These are phyloP conservation scores for Fomitopsis serialis DNA, from an alignment of 768 basidiomycete genomes.

Conservation along the genomic window DNA sequence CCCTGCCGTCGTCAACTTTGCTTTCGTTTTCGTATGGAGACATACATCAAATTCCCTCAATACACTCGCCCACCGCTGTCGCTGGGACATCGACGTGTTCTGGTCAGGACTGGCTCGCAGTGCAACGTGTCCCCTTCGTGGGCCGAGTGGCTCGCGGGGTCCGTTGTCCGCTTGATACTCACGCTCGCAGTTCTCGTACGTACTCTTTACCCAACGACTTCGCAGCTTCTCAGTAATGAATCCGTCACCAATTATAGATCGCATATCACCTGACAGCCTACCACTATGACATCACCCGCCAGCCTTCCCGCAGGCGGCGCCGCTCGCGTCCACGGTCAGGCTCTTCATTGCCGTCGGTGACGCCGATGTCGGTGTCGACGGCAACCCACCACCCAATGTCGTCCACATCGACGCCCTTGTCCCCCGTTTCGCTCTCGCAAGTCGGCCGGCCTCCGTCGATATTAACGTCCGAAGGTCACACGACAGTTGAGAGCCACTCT, in stretches of 20 bases:
- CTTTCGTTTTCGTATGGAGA: constrained; percentile 50
- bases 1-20: constrained; percentile 52
- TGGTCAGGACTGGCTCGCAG: constrained; percentile 43
- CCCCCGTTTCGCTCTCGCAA: constrained; percentile 4
- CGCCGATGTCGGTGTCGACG: constrained; percentile 7
- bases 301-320: constrained; percentile 15
- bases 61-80: constrained; percentile 41
- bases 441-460: constrained; percentile 7
- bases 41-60: constrained; percentile 31
- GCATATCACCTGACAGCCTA: constrained; percentile 21
- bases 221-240: neutral
- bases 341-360: constrained; percentile 11
- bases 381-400: constrained; percentile 16
- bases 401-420: constrained; percentile 6
- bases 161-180: constrained; percentile 46
- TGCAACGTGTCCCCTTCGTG: constrained; percentile 34
- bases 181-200: constrained; percentile 52
- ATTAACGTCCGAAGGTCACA: constrained; percentile 7
- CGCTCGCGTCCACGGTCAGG: constrained; percentile 14
- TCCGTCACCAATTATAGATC: constrained; percentile 7
- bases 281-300: constrained; percentile 20
- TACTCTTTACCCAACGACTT: constrained; percentile 7
- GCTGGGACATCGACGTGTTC: constrained; percentile 59
- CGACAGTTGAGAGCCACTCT: constrained; percentile 9
- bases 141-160: constrained; percentile 50